These are phyloP conservation scores for Diaporthe caulivora DNA, from an alignment of 2,329 filamentous ascomycete species.

Conservation along the genomic window DNA sequence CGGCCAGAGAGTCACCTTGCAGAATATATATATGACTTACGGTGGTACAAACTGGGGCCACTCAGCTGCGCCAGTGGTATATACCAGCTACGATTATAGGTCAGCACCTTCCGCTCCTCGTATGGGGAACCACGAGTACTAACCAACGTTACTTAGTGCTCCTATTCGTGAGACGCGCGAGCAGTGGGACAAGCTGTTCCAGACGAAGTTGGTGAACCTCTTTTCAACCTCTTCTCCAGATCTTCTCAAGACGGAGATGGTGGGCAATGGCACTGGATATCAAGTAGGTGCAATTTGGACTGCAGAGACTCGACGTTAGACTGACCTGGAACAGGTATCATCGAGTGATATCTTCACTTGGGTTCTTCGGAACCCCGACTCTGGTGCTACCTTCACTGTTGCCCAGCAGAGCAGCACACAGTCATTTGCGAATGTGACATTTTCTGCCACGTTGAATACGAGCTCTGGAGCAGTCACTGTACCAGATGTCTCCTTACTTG, in stretches of 20 bases:
- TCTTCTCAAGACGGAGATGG: conserved; percentile 64
- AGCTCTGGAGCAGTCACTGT: conserved; percentile 56
- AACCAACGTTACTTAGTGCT: conserved; percentile 47
- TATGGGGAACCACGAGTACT: neutral
- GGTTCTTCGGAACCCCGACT: conserved; percentile 64
- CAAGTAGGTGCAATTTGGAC: conserved; percentile 42
- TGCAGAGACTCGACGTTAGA: neutral
- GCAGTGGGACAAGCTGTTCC: conserved; percentile 63
- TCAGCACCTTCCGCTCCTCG: neutral
- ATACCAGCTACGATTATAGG: conserved; percentile 57
- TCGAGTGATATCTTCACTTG: conserved; percentile 60
- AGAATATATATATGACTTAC: conserved; percentile 65
- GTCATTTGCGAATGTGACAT: conserved; percentile 58
- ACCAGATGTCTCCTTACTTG: conserved; percentile 61
- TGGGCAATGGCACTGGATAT: conserved; percentile 64
- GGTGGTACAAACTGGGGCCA: conserved; percentile 71
- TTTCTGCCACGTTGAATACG: conserved; percentile 61
- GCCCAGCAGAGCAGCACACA: conserved; percentile 59
- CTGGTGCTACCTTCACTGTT: conserved; percentile 63
- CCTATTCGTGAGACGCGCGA: conserved; percentile 67
- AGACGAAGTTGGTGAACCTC: conserved; percentile 66
- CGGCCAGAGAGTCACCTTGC: conserved; percentile 60
- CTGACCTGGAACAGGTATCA: conserved; percentile 44
- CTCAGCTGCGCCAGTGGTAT: conserved; percentile 62
- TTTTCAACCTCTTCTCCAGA: conserved; percentile 65